These are phyloP conservation scores for Neospermospora avenae DNA, from an alignment of 2,329 filamentous ascomycete species.

Conservation along the genomic window DNA sequence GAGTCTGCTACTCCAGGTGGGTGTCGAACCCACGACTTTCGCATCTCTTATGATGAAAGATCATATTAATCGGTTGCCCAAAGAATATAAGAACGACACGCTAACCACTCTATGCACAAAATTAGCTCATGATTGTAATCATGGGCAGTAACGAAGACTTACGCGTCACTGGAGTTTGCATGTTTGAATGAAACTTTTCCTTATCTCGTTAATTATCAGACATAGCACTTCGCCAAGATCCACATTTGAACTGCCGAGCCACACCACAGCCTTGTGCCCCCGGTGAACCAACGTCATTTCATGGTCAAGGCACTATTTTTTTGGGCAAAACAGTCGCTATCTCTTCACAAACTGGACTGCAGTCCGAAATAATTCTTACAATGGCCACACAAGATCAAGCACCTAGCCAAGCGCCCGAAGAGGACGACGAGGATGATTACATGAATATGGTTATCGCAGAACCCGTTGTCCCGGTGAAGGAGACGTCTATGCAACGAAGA, in stretches of 20 bases:
- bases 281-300: background rate
- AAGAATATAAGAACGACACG: slow-evolving; percentile 36
- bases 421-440: slow-evolving; percentile 88
- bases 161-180: slow-evolving; percentile 32
- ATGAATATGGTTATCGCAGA: slow-evolving; percentile 93
- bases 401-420: slow-evolving; percentile 28
- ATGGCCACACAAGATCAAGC: slow-evolving; percentile 23
- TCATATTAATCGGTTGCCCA: slow-evolving; percentile 31
- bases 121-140: slow-evolving; percentile 26
- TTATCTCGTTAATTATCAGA: slow-evolving; percentile 20
- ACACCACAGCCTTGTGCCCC: too few species aligned
- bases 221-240: background rate
- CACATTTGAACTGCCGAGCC: background rate
- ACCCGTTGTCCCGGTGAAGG: slow-evolving; percentile 46
- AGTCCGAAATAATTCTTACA: background rate
- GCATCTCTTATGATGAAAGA: slow-evolving; percentile 28
- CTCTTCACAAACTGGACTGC: background rate
- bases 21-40: slow-evolving; percentile 29
- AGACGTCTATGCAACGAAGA: slow-evolving; percentile 59
- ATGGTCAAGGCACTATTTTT: background rate
- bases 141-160: slow-evolving; percentile 28
- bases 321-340: background rate
- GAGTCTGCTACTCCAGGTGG: too few species aligned
- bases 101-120: slow-evolving; percentile 32
- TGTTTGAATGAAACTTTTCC: slow-evolving; percentile 26